A percentile compares a stretch with the other conserved stretches of the same genome.
phyloP scores from a whole-genome alignment of 495 filamentous ascomycete genomes.

The Lasiosphaeria ovina region DNA sequence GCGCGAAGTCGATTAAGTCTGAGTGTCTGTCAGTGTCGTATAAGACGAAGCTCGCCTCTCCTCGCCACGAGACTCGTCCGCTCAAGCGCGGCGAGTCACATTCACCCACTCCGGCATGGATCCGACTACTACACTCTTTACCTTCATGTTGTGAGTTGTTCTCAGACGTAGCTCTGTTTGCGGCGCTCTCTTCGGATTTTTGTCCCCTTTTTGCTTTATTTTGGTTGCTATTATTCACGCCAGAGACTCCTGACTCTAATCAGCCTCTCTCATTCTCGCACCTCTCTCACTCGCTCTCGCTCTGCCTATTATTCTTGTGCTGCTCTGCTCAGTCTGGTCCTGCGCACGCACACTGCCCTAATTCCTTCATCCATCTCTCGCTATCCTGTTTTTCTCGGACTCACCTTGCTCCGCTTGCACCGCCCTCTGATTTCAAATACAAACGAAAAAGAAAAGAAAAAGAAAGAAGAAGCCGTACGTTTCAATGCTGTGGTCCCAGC shows the following conservation, averaged over 20 bases:
- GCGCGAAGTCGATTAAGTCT: neutral
- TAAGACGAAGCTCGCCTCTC: constrained; percentile 21
- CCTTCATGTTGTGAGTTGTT: constrained; percentile 67
- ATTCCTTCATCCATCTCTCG: constrained; percentile 2
- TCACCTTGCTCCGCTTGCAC: neutral
- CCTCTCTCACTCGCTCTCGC: constrained; percentile 3
- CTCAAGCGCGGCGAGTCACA: constrained; percentile 28
- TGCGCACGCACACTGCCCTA: constrained; percentile 11
- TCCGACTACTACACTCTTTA: constrained; percentile 70
- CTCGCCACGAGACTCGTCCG: constrained; percentile 18
- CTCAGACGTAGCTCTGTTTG: constrained; percentile 18
- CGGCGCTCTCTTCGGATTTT: constrained; percentile 49
- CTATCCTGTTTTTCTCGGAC: neutral
- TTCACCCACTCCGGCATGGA: constrained; percentile 47
- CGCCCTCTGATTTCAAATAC: too few species aligned
- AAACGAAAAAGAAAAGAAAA: too few species aligned
- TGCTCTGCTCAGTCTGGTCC: constrained; percentile 23
- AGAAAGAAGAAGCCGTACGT: too few species aligned
- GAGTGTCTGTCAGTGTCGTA: constrained; percentile 18
- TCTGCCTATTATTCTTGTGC: neutral
- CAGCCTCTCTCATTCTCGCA: constrained; percentile 3
- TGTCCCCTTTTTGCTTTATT: constrained; percentile 16
- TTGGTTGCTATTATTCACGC: constrained; percentile 16
- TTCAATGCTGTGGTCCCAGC: too few species aligned
- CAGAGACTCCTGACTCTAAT: constrained; percentile 4